These are phyloP conservation scores for Candida xiaguanensis DNA, from an alignment of 805 yeast species.

Conservation along the genomic window DNA sequence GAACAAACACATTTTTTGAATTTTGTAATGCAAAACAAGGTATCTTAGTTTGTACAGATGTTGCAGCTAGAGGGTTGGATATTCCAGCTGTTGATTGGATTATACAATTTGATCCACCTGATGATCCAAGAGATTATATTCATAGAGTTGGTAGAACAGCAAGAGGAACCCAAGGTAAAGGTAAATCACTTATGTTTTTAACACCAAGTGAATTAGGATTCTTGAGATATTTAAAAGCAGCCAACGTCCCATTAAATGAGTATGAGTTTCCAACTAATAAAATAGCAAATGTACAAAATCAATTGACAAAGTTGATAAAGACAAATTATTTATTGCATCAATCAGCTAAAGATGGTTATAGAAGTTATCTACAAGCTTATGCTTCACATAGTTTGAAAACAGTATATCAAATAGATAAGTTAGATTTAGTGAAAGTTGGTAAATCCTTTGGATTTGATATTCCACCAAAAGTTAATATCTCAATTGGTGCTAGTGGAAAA, in stretches of 20 bases:
- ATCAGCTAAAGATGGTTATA: conserved; percentile 95
- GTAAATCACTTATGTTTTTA: conserved; percentile 91
- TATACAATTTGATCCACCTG: conserved; percentile 98
- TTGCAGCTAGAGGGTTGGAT: conserved; percentile 98
- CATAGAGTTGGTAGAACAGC: conserved; percentile 99
- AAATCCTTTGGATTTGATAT: conserved; percentile 90
- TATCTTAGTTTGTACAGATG: conserved; percentile 91
- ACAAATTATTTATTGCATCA: conserved; percentile 93
- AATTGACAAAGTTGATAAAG: conserved; percentile 83
- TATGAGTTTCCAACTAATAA: conserved; percentile 93
- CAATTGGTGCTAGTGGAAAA: conserved; percentile 90
- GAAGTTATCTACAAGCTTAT: conserved; percentile 95
- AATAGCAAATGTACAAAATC: conserved; percentile 94
- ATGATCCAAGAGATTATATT: conserved; percentile 98
- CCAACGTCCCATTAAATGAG: conserved; percentile 96
- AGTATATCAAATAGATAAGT: conserved; percentile 92
- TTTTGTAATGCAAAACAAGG: conserved; percentile 97
- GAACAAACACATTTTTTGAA: conserved; percentile 97
- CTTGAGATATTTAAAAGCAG: conserved; percentile 89
- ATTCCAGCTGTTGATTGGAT: conserved; percentile 99
- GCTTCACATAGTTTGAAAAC: conserved; percentile 95
- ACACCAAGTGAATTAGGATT: conserved; percentile 94
- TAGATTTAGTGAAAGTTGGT: conserved; percentile 92
- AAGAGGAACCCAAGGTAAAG: conserved; percentile 84
- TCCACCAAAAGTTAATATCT: conserved; percentile 95